Base-by-base conservation (phyloP, 352 stramenopile genomes). In the Bremia lactucae region DNA sequence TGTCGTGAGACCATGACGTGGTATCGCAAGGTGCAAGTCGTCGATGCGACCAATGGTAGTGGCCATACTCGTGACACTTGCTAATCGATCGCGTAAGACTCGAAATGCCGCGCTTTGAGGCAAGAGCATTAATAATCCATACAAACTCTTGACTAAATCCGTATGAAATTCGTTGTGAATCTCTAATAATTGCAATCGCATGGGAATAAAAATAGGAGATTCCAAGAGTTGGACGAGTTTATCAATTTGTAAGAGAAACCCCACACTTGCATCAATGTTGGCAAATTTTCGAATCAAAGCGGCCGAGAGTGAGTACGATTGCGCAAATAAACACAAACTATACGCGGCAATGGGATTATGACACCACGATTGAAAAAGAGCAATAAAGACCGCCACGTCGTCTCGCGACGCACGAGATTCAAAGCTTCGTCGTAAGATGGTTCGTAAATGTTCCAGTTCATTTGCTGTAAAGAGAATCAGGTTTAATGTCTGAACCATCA, bases 401-500 rank as follows among this genome's bases (percentile, higher is more conserved):
- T 91, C 73, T 26, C 85, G 56, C 0, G 72, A 80, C 6, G 78
- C 77, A 21, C 64, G 59, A 2, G 59, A 46, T 40, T 89, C 68
- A 42, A 93, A 91, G 42, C 81, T 87, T 15, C 75, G 73, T 4
- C 81, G 75, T 33, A 93, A 46, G 21, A 88, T 80, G 21, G 85
- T 65, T 10, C 78, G 81, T 9, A 93, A 51, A 20, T 89, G 79
- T 37, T 91, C 74, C n/a, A 99, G 69, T 64, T 99, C 97, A 15
- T 91, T 95, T 0, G 96, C 95, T 6, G 97, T 99, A 0, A 99
- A 68, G 23, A 99, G 59, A 49, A 99, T 99, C 6, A 99, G 62
- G 52, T 98, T 99, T 6, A 99, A 73, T 23, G 95, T 98, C 73
- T 99, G 96, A 5, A 99, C 94, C 94, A 99, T 98, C 13, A 98